Conservation (phyloP, 768 basidiomycete species). For the Rhizopogon vulgaris region DNA sequence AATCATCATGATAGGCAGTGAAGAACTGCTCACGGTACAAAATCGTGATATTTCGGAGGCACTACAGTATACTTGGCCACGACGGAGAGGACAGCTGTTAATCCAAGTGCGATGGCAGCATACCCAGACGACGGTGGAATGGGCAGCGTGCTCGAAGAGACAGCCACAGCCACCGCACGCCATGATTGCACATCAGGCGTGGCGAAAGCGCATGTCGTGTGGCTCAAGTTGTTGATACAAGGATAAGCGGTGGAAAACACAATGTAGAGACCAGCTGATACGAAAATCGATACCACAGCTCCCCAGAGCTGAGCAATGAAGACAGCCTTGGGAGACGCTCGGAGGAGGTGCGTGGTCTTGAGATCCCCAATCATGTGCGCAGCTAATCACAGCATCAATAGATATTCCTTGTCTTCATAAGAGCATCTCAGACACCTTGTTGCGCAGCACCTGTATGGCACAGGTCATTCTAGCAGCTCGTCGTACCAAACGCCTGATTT, state of each 20-base stretch:
- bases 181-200: slow-evolving; percentile 3
- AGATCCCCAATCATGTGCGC: slow-evolving; percentile 57
- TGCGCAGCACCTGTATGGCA: neutral
- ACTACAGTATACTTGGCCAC: slow-evolving; percentile 25
- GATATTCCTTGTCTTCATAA: neutral
- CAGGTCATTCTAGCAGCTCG: neutral
- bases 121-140: slow-evolving; percentile 48
- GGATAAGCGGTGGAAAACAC: slow-evolving; percentile 54
- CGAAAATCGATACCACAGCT: slow-evolving; percentile 49
- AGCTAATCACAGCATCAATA: slow-evolving; percentile 15
- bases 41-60: slow-evolving; percentile 2
- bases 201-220: slow-evolving; percentile 1
- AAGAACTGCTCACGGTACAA: neutral
- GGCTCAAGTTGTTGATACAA: slow-evolving; percentile 33
- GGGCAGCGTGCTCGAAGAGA: slow-evolving; percentile 13
- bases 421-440: neutral
- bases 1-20: neutral
- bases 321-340: slow-evolving; percentile 54
- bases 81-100: slow-evolving; percentile 37
- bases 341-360: slow-evolving; percentile 58
- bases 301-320: slow-evolving; percentile 55
- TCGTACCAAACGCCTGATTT: neutral
- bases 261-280: slow-evolving; percentile 49
- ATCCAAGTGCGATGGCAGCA: slow-evolving; percentile 47
- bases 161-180: slow-evolving; percentile 2